Evolutionary conservation across 2,329 filamentous ascomycete genomes (phyloP).

Genomic region (Alternaria viburni): DNA sequence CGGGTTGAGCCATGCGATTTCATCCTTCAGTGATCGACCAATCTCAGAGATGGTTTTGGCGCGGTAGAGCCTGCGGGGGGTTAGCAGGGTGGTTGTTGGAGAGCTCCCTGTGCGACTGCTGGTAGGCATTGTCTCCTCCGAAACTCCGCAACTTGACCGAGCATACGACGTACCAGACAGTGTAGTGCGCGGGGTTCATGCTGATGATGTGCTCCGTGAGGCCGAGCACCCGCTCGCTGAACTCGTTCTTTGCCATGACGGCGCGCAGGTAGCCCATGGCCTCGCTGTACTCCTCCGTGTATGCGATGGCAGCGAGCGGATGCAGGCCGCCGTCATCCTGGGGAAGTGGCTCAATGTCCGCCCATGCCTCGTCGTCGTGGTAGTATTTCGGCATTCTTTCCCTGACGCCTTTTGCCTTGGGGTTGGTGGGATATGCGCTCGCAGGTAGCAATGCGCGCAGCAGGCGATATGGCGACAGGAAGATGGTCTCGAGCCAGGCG

Average conservation of each 20-base stretch:
- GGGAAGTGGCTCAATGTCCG: constrained; percentile 81
- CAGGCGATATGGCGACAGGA: constrained; percentile 17
- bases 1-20: constrained; percentile 85
- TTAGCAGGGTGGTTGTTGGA: constrained; percentile 18
- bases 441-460: constrained; percentile 11
- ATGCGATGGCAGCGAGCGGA: constrained; percentile 91
- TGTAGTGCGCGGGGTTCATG: constrained; percentile 97
- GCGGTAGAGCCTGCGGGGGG: constrained; percentile 73
- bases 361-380: constrained; percentile 76
- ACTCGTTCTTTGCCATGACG: constrained; percentile 87
- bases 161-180: constrained; percentile 72
- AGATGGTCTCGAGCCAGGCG: constrained; percentile 18
- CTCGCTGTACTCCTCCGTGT: constrained; percentile 87
- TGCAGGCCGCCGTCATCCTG: constrained; percentile 77
- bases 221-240: constrained; percentile 75
- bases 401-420: constrained; percentile 3
- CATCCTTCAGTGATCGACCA: constrained; percentile 68
- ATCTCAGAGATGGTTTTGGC: constrained; percentile 77
- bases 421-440: background rate
- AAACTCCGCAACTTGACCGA: background rate
- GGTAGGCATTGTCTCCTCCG: constrained; percentile 2
- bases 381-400: constrained; percentile 53
- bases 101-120: background rate
- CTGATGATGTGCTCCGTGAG: constrained; percentile 89
- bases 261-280: constrained; percentile 93